Percentiles rank a stretch among this genome's conserved stretches.
These are phyloP conservation scores for Fusarium sp. DNA, from an alignment of 2,329 filamentous ascomycete species.

Conservation along the genomic window DNA sequence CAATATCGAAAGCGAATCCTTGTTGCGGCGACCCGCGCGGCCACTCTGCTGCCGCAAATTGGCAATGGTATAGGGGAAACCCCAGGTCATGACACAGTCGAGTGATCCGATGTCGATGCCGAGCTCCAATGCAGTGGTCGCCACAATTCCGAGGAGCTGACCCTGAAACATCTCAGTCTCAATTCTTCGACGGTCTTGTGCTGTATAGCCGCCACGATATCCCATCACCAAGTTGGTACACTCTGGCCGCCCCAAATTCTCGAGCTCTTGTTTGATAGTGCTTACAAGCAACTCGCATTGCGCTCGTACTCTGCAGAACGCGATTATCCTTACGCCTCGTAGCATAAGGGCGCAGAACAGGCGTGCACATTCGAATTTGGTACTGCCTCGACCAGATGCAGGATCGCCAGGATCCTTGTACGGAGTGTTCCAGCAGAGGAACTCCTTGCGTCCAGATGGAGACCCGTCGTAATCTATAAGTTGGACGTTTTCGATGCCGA, in stretches of 20 bases:
- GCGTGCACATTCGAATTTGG: slow-evolving; percentile 87
- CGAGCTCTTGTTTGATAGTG: slow-evolving; percentile 84
- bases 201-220: slow-evolving; percentile 94
- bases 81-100: slow-evolving; percentile 93
- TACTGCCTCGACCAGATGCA: slow-evolving; percentile 86
- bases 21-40: slow-evolving; percentile 90
- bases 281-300: slow-evolving; percentile 88
- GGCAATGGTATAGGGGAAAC: slow-evolving; percentile 95
- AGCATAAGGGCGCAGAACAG: slow-evolving; percentile 92
- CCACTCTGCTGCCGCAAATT: slow-evolving; percentile 96
- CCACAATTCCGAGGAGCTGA: slow-evolving; percentile 91
- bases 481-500: slow-evolving; percentile 85
- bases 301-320: slow-evolving; percentile 90
- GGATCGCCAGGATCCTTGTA: slow-evolving; percentile 92
- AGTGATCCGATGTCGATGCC: slow-evolving; percentile 96
- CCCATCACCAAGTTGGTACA: slow-evolving; percentile 89
- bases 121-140: slow-evolving; percentile 92
- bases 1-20: slow-evolving; percentile 91
- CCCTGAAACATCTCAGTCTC: slow-evolving; percentile 98
- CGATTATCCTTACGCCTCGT: slow-evolving; percentile 90
- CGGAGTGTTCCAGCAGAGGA: slow-evolving; percentile 97
- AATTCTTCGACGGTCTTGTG: slow-evolving; percentile 88
- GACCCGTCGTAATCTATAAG: slow-evolving; percentile 94
- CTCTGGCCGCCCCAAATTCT: slow-evolving; percentile 79
- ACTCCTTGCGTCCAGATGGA: slow-evolving; percentile 91